Evolutionary conservation across 108 stramenopile species (phyloP).

Genomic region (Pseudonitzschia pungens): DNA sequence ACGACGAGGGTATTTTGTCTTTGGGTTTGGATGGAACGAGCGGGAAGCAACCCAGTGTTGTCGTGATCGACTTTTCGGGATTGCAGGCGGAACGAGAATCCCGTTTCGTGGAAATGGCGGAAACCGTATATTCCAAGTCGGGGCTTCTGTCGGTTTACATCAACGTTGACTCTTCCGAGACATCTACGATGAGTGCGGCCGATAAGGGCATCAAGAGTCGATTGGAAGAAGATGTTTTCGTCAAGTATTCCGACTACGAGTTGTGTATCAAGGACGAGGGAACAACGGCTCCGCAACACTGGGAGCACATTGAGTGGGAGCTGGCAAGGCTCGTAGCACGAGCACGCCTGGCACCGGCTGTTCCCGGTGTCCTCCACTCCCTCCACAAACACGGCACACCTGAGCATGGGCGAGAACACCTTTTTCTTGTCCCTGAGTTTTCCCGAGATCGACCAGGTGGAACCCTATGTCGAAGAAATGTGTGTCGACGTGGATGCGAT

Average conservation of each 20-base stretch:
- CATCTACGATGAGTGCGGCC: constrained; percentile 29
- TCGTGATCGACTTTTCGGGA: constrained; percentile 66
- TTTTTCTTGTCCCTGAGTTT: constrained; percentile 84
- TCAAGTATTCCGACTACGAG: constrained; percentile 81
- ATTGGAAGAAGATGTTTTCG: constrained; percentile 60
- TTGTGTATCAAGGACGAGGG: constrained; percentile 81
- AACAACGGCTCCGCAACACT: constrained; percentile 18
- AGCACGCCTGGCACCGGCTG: constrained; percentile 68
- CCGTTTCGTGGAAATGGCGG: constrained; percentile 37
- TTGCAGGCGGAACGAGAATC: constrained; percentile 31
- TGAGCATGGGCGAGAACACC: constrained; percentile 83
- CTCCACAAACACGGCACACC: constrained; percentile 68
- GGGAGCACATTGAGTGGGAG: constrained; percentile 84
- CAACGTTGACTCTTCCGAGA: constrained; percentile 61
- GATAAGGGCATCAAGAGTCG: constrained; percentile 28
- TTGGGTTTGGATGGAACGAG: constrained; percentile 20
- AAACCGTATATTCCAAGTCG: constrained; percentile 54
- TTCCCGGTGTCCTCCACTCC: constrained; percentile 60
- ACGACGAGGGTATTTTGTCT: constrained; percentile 43
- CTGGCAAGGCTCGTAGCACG: constrained; percentile 71
- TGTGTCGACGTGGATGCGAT: constrained; percentile 89
- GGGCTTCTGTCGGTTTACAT: constrained; percentile 67
- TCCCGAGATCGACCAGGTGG: constrained; percentile 69
- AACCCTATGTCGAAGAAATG: constrained; percentile 82
- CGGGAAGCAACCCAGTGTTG: constrained; percentile 41